Percentiles rank a stretch among this genome's conserved stretches.
Conservation (phyloP, 805 yeast species). For the Metschnikowia santaceciliae region DNA sequence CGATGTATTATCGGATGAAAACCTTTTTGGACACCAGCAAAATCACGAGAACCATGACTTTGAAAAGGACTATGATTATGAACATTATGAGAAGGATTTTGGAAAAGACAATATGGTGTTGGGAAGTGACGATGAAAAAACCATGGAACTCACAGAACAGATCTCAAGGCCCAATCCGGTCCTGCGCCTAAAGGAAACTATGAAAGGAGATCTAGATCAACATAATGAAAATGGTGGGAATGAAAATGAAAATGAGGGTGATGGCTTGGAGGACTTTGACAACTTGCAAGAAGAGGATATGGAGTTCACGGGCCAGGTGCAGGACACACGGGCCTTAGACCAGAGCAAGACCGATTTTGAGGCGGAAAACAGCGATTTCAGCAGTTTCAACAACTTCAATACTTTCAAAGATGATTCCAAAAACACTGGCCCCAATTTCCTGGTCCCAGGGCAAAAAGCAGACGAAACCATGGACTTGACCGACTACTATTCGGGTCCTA, state of each 20-base stretch:
- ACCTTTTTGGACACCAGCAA: background rate
- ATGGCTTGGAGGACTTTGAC: no score
- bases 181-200: background rate
- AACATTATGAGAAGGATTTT: background rate
- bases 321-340: background rate
- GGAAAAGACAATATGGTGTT: background rate
- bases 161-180: background rate
- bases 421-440: no score
- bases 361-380: no score
- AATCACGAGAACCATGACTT: no score
- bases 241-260: background rate
- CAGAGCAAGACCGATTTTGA: background rate
- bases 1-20: slow-evolving; percentile 4
- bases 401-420: background rate
- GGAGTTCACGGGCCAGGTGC: slow-evolving; percentile 14
- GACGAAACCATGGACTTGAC: slow-evolving; percentile 12
- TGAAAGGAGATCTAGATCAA: background rate
- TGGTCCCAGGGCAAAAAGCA: background rate
- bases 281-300: slow-evolving; percentile 11
- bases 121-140: slow-evolving; percentile 16
- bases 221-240: no score
- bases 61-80: no score
- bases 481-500: background rate
- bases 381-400: background rate
- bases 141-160: slow-evolving; percentile 31